Evolutionary conservation across 768 basidiomycete genomes (phyloP), one percentile per base, ranked within the genome.

Genomic region (Pleurotus tuber-regium): DNA sequence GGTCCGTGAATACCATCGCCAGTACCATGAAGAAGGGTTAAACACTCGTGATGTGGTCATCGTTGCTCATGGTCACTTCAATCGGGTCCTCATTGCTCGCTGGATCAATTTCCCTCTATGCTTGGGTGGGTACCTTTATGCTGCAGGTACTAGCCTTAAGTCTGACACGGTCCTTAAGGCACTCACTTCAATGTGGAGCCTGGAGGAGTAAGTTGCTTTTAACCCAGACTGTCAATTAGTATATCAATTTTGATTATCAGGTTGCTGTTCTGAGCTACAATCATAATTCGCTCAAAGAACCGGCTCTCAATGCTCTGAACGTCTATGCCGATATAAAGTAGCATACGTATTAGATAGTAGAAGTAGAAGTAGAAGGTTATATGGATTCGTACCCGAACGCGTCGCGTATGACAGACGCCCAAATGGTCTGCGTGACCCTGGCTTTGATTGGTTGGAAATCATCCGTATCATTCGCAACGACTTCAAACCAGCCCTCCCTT

Each of bases 61-160:
- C 61, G 83, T 98, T 54, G 90, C 92, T 1, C 95, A 98, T 66
- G 93, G 89, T 1, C 88, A 93, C 66, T 84, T 89, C 65, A 89
- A 79, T 49, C 80, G 88, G 33, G 78, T 80, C 41, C 73, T 92
- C 59, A 87, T 94, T 48, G 73, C 90, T 11, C 86, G 92, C 41
- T 96, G 92, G 92, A 81, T 89, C 55, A 68, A 77, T 21, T 81
- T 90, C 59, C 82, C 83, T 2, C 70, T 91, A 19, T 65, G 66
- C 48, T 63, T 70, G 43, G 72, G 71, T 71, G 50, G 53, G 49
- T 50, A 9, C n/a, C n/a, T n/a, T n/a, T n/a, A n/a, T n/a, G n/a
- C n/a, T n/a, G n/a, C n/a, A n/a, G n/a, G n/a, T n/a, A n/a, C n/a
- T n/a, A n/a, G n/a, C n/a, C n/a, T n/a, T n/a, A n/a, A n/a, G n/a